These are phyloP conservation scores for Lojkania enalia DNA, from an alignment of 2,329 filamentous ascomycete genomes.

Conservation along the genomic window DNA sequence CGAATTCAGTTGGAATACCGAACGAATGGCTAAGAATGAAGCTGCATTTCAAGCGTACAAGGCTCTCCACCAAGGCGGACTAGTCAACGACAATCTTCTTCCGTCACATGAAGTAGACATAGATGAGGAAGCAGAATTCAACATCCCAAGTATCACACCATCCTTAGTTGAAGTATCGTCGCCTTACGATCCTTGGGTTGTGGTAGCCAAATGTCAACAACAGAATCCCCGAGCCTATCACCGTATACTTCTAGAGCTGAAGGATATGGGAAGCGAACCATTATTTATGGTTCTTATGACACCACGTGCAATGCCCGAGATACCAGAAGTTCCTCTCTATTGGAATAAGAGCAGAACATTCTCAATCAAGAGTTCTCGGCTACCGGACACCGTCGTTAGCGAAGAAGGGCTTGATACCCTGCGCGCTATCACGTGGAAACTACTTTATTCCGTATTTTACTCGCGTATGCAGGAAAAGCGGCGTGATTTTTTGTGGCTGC, in stretches of 20 bases:
- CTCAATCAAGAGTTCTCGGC: conserved; percentile 17
- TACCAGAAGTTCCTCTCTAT: conserved; percentile 26
- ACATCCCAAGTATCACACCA: conserved; percentile 29
- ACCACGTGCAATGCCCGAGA: conserved; percentile 22
- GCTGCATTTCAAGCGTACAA: conserved; percentile 81
- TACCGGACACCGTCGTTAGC: conserved; percentile 13
- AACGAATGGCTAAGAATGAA: conserved; percentile 75
- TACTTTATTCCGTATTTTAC: conserved; percentile 28
- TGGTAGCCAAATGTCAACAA: conserved; percentile 19
- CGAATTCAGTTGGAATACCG: conserved; percentile 64
- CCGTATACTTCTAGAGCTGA: conserved; percentile 23
- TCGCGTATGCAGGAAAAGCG: conserved; percentile 24
- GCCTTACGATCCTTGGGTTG: conserved; percentile 38
- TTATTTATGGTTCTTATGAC: conserved; percentile 28
- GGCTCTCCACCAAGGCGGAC: conserved; percentile 66
- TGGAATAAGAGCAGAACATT: conserved; percentile 38
- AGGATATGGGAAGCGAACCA: conserved; percentile 14
- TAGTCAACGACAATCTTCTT: conserved; percentile 78
- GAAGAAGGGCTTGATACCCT: conserved; percentile 23
- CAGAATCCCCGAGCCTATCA: conserved; percentile 21
- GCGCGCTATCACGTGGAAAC: conserved; percentile 28
- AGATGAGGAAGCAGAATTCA: conserved; percentile 23
- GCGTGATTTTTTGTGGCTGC: conserved; percentile 35
- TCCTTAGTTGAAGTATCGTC: conserved; percentile 28
- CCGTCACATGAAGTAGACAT: conserved; percentile 54